Evolutionary conservation across 352 stramenopile species (phyloP), one percentile per base, ranked within the genome.

Genomic region (Phytophthora pseudosyringae): DNA sequence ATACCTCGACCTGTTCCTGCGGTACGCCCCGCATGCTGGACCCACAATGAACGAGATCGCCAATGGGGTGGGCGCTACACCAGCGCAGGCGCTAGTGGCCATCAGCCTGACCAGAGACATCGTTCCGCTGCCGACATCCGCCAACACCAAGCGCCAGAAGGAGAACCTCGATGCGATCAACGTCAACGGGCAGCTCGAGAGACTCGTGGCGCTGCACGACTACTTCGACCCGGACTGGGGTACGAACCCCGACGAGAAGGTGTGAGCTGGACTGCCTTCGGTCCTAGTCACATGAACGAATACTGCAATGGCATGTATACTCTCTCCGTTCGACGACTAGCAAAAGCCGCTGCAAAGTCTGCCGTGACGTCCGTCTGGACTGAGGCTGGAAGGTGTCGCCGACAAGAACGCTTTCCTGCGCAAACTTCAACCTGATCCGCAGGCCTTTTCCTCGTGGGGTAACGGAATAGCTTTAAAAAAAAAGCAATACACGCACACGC

Each of bases 1-100:
- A 13, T 96, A 96, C 65, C 84, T 96, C 45, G 90, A 97, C 45
- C 68, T 97, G n/a, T 88, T 88, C 61, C 60, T 97, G 18, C 53
- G 96, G 12, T 87, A 83, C 59, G 92, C 79, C 47, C 92, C 73
- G 39, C 35, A 62, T 87, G 16, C 51, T 58, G 5, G 69, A 88
- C 40, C 32, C 64, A 70, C 64, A 13, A n/a, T 89, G 3, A 45
- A 58, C 3, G 56, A 69, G 21, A 69, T 91, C 31, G 79, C 81
- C 8, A 54, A 58, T 3, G 52, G 84, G 28, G 48, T 75, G n/a
- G 53, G 53, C 16, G 69, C 64, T 7, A 71, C 80, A 8, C 66
- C 69, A 0, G 78, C 81, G 0, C 81, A 89, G 50, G 78, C 90
- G 28, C 63, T 90, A 13, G 53, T 92, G 21, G 76, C 75, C 12